Conservation (phyloP, 371 early-diverging fungal species). For the Syncephalastrum sp. region DNA sequence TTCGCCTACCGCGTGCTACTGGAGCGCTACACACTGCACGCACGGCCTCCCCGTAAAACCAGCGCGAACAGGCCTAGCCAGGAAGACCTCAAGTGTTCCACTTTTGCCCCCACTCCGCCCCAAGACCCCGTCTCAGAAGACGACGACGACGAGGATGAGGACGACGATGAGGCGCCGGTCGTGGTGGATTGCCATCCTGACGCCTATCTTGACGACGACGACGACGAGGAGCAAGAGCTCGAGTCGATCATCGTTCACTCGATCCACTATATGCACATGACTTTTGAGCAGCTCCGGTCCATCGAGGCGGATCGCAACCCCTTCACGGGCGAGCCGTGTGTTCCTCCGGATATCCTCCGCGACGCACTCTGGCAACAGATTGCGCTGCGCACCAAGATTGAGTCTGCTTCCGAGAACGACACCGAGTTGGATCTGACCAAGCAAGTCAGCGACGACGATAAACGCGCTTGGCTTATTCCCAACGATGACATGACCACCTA, state of each 20-base stretch:
- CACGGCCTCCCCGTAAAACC: background rate
- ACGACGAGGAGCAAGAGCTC: conserved; percentile 27
- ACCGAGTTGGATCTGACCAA: conserved; percentile 30
- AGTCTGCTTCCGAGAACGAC: conserved; percentile 41
- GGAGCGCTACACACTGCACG: conserved; percentile 10
- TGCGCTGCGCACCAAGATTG: conserved; percentile 45
- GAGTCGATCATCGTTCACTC: conserved; percentile 30
- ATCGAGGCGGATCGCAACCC: conserved; percentile 48
- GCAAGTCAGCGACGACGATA: conserved; percentile 2
- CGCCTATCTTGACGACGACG: background rate
- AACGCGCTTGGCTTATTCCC: conserved; percentile 31
- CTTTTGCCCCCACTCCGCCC: conserved; percentile 13
- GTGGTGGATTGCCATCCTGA: background rate
- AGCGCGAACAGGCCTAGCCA: background rate
- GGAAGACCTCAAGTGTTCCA: conserved; percentile 13
- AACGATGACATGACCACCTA: conserved; percentile 55
- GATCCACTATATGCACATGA: conserved; percentile 59
- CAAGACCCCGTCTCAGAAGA: background rate
- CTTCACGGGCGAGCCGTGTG: conserved; percentile 31
- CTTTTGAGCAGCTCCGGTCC: conserved; percentile 50
- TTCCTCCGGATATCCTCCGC: conserved; percentile 34
- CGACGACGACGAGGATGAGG: background rate
- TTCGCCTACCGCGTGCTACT: conserved; percentile 50
- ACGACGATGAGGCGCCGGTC: conserved; percentile 3
- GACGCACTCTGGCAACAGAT: conserved; percentile 60